A percentile compares a stretch with the other conserved stretches of the same genome.
Conservation (phyloP, 2,329 filamentous ascomycete genomes). For the Madurella mycetomatis region DNA sequence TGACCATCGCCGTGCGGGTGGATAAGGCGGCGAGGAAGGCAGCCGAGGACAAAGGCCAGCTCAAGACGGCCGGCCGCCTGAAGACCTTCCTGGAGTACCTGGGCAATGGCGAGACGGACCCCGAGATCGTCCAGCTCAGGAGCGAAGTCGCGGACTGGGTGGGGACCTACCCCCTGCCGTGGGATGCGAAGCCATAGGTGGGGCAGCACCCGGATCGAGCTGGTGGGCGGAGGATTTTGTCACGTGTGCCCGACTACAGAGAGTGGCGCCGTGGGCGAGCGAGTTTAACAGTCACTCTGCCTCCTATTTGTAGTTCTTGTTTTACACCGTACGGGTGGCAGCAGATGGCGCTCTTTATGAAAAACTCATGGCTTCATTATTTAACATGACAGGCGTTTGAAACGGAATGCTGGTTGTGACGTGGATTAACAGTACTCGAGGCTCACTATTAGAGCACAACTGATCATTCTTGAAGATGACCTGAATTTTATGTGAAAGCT, state of each 20-base stretch:
- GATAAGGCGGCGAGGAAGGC: slow-evolving; percentile 67
- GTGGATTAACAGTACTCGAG: too few relatives aligned
- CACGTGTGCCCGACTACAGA: not conserved
- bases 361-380: too few relatives aligned
- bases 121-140: slow-evolving; percentile 68
- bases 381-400: too few relatives aligned
- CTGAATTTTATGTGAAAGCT: too few relatives aligned
- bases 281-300: slow-evolving; percentile 23
- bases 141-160: slow-evolving; percentile 77
- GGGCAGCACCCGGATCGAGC: not conserved
- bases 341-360: too few relatives aligned
- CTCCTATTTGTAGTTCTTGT: not conserved
- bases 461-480: too few relatives aligned
- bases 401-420: too few relatives aligned
- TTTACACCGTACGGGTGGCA: not conserved
- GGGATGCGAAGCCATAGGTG: slow-evolving; percentile 42
- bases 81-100: slow-evolving; percentile 66
- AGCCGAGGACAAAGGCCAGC: slow-evolving; percentile 60
- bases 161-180: slow-evolving; percentile 67
- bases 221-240: not conserved
- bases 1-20: slow-evolving; percentile 71
- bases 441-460: too few relatives aligned
- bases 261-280: slow-evolving; percentile 4
- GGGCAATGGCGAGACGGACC: slow-evolving; percentile 61
- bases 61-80: slow-evolving; percentile 58